Conservation (phyloP, 371 early-diverging fungal species). For the Mucor circinelloides region DNA sequence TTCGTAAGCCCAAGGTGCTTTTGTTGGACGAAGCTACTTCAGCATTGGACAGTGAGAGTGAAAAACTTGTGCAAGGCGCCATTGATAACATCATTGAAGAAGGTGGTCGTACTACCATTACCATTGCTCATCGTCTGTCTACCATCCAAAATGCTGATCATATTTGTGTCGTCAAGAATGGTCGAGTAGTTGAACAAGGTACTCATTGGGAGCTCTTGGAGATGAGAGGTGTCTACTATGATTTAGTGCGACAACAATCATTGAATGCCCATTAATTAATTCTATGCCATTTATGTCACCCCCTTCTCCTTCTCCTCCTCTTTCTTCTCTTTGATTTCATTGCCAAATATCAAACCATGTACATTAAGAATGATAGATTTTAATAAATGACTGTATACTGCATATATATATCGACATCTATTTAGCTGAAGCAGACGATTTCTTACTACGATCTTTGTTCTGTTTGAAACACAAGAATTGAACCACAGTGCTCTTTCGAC, state of each 20-base stretch:
- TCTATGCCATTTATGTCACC: too few relatives aligned
- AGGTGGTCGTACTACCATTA: slow-evolving; percentile 65
- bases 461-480: slow-evolving; percentile 80
- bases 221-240: slow-evolving; percentile 39
- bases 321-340: too few relatives aligned
- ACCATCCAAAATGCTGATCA: slow-evolving; percentile 78
- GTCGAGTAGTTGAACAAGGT: slow-evolving; percentile 81
- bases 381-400: too few relatives aligned
- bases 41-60: slow-evolving; percentile 87
- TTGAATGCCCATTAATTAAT: slow-evolving; percentile 36
- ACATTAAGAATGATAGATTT: neutral
- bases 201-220: slow-evolving; percentile 74
- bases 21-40: slow-evolving; percentile 97
- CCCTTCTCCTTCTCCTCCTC: too few relatives aligned
- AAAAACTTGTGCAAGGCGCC: slow-evolving; percentile 87
- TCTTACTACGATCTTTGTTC: slow-evolving; percentile 49
- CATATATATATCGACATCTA: too few relatives aligned
- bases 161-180: slow-evolving; percentile 77
- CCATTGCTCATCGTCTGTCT: slow-evolving; percentile 75
- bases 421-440: neutral
- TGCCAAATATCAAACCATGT: too few relatives aligned
- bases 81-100: slow-evolving; percentile 73
- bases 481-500: slow-evolving; percentile 69
- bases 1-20: slow-evolving; percentile 85
- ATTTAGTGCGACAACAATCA: slow-evolving; percentile 45